These are phyloP conservation scores for Nicotiana paniculata DNA, from an alignment of 257 asterid genomes.

Conservation along the genomic window DNA sequence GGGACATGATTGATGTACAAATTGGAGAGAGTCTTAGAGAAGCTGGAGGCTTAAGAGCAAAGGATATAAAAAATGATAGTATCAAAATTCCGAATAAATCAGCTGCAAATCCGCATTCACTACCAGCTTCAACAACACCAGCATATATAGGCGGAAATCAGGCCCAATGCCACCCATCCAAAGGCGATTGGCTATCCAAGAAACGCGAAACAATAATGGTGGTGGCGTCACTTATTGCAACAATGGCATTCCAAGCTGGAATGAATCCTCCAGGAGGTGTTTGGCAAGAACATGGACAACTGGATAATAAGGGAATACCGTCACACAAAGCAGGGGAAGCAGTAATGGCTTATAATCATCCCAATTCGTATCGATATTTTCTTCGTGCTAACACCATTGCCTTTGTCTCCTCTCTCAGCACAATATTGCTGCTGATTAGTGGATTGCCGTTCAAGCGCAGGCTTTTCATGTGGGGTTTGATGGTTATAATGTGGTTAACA, in stretches of 20 bases:
- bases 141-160: not conserved
- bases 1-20: slow-evolving; percentile 17
- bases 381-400: slow-evolving; percentile 33
- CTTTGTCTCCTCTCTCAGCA: slow-evolving; percentile 48
- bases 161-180: not conserved
- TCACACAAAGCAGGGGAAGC: slow-evolving; percentile 40
- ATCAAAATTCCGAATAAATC: not conserved
- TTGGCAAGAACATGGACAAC: slow-evolving; percentile 7
- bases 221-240: slow-evolving; percentile 37
- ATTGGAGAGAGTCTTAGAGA: slow-evolving; percentile 22
- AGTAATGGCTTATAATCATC: slow-evolving; percentile 33
- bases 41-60: slow-evolving; percentile 17
- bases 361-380: slow-evolving; percentile 17
- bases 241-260: slow-evolving; percentile 42
- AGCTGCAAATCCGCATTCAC: not conserved
- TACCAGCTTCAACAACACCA: not conserved
- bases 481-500: slow-evolving; percentile 54
- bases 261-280: slow-evolving; percentile 21
- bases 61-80: not conserved
- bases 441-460: slow-evolving; percentile 41
- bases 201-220: slow-evolving; percentile 34
- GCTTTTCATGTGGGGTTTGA: slow-evolving; percentile 39
- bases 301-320: not conserved
- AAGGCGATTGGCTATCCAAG: slow-evolving; percentile 27
- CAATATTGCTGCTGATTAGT: slow-evolving; percentile 45